Conservation (phyloP, 768 basidiomycete genomes). For the Suillus tomentosus region DNA sequence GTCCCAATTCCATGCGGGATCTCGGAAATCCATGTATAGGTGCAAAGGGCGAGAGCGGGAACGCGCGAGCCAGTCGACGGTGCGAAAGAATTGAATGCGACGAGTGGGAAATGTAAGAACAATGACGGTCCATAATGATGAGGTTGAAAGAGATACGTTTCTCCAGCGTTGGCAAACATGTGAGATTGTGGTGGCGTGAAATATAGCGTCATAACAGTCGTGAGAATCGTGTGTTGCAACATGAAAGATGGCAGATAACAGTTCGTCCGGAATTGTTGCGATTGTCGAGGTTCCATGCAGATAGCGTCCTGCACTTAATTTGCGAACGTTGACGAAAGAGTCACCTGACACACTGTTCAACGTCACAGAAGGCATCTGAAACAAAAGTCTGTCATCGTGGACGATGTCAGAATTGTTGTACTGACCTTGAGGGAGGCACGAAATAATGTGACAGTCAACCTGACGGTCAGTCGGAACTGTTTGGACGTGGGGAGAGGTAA, state of each 20-base stretch:
- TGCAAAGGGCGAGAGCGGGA: slow-evolving; percentile 50
- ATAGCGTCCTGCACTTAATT: slow-evolving; percentile 3
- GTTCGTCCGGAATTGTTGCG: slow-evolving; percentile 36
- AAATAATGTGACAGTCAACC: background rate
- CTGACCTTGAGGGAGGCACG: slow-evolving; percentile 8
- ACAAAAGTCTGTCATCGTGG: background rate
- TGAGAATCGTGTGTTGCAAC: slow-evolving; percentile 30
- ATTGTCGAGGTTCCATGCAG: slow-evolving; percentile 1
- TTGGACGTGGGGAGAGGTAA: background rate
- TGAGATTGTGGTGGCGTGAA: slow-evolving; percentile 39
- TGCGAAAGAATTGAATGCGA: slow-evolving; percentile 38
- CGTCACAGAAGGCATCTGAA: background rate
- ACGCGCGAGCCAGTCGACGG: slow-evolving; percentile 42
- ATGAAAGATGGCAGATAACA: slow-evolving; percentile 38
- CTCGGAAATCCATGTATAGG: slow-evolving; percentile 59
- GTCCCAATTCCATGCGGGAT: slow-evolving; percentile 58
- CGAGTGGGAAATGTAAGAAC: slow-evolving; percentile 46
- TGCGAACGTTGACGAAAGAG: slow-evolving; percentile 4
- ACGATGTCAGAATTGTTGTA: background rate
- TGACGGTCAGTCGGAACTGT: background rate
- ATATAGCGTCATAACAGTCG: slow-evolving; percentile 28
- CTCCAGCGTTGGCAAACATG: slow-evolving; percentile 57
- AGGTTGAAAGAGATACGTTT: slow-evolving; percentile 44
- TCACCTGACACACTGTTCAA: background rate
- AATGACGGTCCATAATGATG: slow-evolving; percentile 54